phyloP scores from a whole-genome alignment of 2,329 filamentous ascomycete genomes.

The Pseudohalonectria lignicola region DNA sequence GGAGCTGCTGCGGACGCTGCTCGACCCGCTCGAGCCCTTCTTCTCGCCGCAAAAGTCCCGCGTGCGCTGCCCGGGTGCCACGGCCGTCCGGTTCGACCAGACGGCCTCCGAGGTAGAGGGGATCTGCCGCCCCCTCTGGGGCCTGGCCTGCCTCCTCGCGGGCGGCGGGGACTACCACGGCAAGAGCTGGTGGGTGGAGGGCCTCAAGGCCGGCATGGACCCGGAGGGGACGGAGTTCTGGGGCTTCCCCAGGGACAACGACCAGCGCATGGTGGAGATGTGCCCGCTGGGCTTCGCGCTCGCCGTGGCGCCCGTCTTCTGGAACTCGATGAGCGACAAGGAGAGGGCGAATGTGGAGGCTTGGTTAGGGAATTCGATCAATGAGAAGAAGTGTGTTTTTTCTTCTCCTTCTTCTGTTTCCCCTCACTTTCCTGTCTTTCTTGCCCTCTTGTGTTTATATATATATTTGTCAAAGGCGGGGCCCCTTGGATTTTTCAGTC shows the following conservation, averaged over 20 bases:
- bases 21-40: constrained; percentile 61
- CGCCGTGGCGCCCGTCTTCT: constrained; percentile 56
- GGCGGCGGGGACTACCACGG: constrained; percentile 55
- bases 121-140: constrained; percentile 66
- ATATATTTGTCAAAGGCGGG: no score
- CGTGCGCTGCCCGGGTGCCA: constrained; percentile 56
- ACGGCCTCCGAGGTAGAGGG: constrained; percentile 69
- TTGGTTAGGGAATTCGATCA: constrained; percentile 67
- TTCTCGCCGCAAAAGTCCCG: constrained; percentile 57
- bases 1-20: constrained; percentile 47
- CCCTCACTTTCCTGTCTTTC: no score
- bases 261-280: constrained; percentile 80
- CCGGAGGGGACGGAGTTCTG: constrained; percentile 62
- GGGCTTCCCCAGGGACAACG: constrained; percentile 65
- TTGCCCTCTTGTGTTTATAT: no score
- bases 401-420: neutral
- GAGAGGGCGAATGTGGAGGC: constrained; percentile 56
- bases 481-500: no score
- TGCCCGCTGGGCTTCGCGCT: constrained; percentile 68
- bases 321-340: constrained; percentile 51
- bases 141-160: constrained; percentile 57
- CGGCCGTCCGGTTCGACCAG: constrained; percentile 68
- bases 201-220: constrained; percentile 60
- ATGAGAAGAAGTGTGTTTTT: constrained; percentile 56
- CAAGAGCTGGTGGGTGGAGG: constrained; percentile 56